Evolutionary conservation across 2,329 filamentous ascomycete genomes (phyloP), one percentile per base, ranked within the genome.

Genomic region (Fusarium metavorans): DNA sequence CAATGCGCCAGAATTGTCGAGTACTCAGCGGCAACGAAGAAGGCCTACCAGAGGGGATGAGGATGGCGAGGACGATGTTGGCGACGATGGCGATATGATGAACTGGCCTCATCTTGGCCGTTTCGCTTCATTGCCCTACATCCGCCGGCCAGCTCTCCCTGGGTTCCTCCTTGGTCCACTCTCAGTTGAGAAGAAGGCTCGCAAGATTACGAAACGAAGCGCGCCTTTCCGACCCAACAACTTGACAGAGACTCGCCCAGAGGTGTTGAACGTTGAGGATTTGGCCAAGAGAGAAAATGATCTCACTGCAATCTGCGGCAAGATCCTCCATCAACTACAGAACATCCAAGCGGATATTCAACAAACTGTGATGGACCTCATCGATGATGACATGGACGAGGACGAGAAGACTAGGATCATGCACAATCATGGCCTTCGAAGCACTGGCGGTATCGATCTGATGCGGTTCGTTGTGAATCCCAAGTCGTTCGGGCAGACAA

Each of bases 401-500:
- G 82, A 85, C 0, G 84, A 89, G 68, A 83, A 81, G 56, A 81
- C 82, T 9, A 85, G 82, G 11, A 84, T 94, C 9, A 92, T 95
- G 87, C 88, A 90, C 41, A 86, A 89, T 64, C 84, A 93, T 77
- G 89, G 92, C 3, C 85, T 98, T 16, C 88, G 91, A 14, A 87
- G 88, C 20, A 91, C 91, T 3, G 92, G 92, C 2, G 94, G 94
- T 18, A 89, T 98, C 5, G 91, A 94, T 59, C 84, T 98, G 14
- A 93, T 98, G 81, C 91, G 93, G 62, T 98, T 98, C 76, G 94
- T 95, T 45, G 89, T 98, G 73, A 98, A 99, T 77, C 97, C 97
- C 1, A 86, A 86, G 43, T 97, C 95, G 1, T 99, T 98, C 78
- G 94, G 94, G 0, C 97, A 99, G 83, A 98, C 95, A 0, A 92